These are phyloP conservation scores for Auriscalpium microsporum DNA, from an alignment of 768 basidiomycete genomes.

Conservation along the genomic window DNA sequence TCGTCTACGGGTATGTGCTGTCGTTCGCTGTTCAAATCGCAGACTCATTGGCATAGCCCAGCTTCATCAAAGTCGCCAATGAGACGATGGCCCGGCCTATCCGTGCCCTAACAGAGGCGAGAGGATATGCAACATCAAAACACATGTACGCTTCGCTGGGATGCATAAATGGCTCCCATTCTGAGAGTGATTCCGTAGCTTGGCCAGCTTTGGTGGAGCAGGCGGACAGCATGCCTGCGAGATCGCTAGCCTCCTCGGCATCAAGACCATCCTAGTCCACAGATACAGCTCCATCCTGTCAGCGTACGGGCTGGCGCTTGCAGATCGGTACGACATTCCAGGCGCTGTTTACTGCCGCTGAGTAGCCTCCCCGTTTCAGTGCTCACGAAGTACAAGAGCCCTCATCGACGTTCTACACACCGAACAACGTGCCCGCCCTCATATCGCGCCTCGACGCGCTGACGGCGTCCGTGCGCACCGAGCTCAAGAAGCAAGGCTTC, in stretches of 20 bases:
- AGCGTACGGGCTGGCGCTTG: conserved; percentile 89
- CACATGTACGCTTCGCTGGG: conserved; percentile 41
- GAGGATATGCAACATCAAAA: conserved; percentile 73
- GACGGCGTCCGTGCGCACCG: conserved; percentile 48
- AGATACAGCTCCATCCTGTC: conserved; percentile 89
- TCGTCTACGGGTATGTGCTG: conserved; percentile 72
- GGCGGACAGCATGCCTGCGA: conserved; percentile 93
- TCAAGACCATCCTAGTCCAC: conserved; percentile 82
- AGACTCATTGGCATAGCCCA: conserved; percentile 20
- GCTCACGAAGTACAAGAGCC: conserved; percentile 88
- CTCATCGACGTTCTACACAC: conserved; percentile 68
- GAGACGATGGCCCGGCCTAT: conserved; percentile 96
- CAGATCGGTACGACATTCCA: conserved; percentile 47
- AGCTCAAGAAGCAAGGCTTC: conserved; percentile 79
- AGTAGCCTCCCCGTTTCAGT: conserved; percentile 27
- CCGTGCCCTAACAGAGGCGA: conserved; percentile 81
- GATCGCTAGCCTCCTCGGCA: conserved; percentile 79
- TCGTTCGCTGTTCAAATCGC: neutral
- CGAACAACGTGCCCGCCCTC: conserved; percentile 46
- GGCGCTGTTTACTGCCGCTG: neutral
- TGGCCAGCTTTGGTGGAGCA: conserved; percentile 84
- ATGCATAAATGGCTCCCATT: neutral
- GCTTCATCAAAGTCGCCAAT: conserved; percentile 93
- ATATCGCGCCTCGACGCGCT: conserved; percentile 62
- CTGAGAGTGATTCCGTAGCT: conserved; percentile 28